Evolutionary conservation across 2,329 filamentous ascomycete species (phyloP), one percentile per base, ranked within the genome.

Genomic region (Colletotrichum magnum): DNA sequence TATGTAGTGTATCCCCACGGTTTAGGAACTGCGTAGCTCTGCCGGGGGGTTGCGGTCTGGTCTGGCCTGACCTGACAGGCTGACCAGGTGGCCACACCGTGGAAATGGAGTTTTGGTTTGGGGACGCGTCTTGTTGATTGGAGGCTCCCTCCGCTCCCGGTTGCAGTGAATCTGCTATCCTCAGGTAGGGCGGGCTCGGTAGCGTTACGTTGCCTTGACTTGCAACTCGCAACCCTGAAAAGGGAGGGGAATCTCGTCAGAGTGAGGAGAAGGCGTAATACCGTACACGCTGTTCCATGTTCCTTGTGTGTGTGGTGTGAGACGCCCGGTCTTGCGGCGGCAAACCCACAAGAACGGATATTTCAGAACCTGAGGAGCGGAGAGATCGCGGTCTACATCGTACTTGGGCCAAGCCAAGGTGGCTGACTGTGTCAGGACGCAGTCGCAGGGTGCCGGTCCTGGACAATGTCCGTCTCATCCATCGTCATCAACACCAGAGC

Each of bases 401-500:
- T 36, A 36, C 41, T 24, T 59, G 54, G 47, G 54, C 61, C 61
- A 66, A 65, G 54, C 61, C 61, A 66, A 65, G 63, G 21, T n/a
- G n/a, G 45, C 28, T 58, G 32, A 21, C 26, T 15, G 45, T 53
- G 63, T 69, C 51, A 52, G 56, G 24, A 50, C 15, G 26, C 47
- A 53, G 56, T 69, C 56, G 51, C 67, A 61, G 62, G 57, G 45
- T 60, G 57, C 43, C 57, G 47, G 57, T 69, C 45, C 62, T 66
- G 67, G 43, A 69, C 62, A 32, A 41, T 54, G 67, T 47, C 56
- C 45, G 67, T 69, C 62, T 69, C 62, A 67, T 66, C 67, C 36
- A 53, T 58, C 36, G 36, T 67, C 18, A 51, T 32, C 43, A 28
- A 51, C 32, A 39, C 26, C 41, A 18, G 24, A 45, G 62, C 41